These are phyloP conservation scores for Claviceps fusiformis DNA, from an alignment of 2,329 filamentous ascomycete species.

Conservation along the genomic window DNA sequence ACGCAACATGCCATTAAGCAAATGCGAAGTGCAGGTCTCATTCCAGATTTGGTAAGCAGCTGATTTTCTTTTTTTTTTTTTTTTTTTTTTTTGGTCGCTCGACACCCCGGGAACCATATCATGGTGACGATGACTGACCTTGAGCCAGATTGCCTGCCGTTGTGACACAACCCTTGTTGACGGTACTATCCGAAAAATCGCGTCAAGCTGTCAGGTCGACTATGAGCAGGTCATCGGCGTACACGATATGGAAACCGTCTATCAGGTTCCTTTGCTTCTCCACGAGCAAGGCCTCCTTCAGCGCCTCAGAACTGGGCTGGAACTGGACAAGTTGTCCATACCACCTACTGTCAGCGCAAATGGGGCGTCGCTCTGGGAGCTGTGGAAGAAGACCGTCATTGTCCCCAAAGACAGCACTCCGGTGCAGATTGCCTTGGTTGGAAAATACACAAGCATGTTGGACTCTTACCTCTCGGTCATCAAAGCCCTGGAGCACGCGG, in stretches of 20 bases:
- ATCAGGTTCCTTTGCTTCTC: slow-evolving; percentile 78
- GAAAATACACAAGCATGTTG: slow-evolving; percentile 76
- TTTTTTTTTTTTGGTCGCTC: too few species aligned
- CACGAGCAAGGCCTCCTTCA: slow-evolving; percentile 63
- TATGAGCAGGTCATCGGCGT: slow-evolving; percentile 78
- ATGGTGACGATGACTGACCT: not conserved
- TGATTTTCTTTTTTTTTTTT: too few species aligned
- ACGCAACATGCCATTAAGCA: slow-evolving; percentile 83
- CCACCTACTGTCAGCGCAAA: slow-evolving; percentile 41
- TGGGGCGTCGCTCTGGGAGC: slow-evolving; percentile 58
- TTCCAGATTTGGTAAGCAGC: slow-evolving; percentile 50
- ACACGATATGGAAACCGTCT: slow-evolving; percentile 76
- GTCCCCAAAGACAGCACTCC: slow-evolving; percentile 44
- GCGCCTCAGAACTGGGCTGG: slow-evolving; percentile 51
- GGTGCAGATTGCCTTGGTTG: slow-evolving; percentile 75
- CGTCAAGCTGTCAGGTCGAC: slow-evolving; percentile 78
- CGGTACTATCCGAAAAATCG: slow-evolving; percentile 72
- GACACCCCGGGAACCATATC: too few species aligned
- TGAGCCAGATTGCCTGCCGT: slow-evolving; percentile 69
- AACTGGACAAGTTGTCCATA: slow-evolving; percentile 44
- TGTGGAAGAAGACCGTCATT: slow-evolving; percentile 55
- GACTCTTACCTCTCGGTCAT: slow-evolving; percentile 76
- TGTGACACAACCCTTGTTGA: slow-evolving; percentile 66
- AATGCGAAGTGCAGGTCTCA: slow-evolving; percentile 66
- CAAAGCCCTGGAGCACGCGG: slow-evolving; percentile 81